phyloP scores from a whole-genome alignment of 352 stramenopile species.

The Phytophthora pistaciae region DNA sequence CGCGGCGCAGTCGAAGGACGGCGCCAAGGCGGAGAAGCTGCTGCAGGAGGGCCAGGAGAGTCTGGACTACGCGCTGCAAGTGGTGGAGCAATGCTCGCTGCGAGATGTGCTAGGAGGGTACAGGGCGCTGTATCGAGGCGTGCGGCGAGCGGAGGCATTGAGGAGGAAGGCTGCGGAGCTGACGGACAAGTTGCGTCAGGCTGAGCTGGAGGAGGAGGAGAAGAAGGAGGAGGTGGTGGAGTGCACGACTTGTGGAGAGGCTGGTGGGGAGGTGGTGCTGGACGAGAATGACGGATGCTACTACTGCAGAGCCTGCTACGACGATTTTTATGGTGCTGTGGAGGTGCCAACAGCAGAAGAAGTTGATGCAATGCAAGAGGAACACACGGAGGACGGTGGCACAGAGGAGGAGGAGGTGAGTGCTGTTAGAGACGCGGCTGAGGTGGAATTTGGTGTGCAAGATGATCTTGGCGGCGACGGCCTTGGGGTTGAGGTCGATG shows the following conservation, averaged over 20 bases:
- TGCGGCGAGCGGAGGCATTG: conserved; percentile 31
- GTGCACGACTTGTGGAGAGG: conserved; percentile 66
- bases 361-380: background rate
- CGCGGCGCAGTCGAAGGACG: conserved; percentile 19
- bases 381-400: background rate
- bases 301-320: conserved; percentile 78
- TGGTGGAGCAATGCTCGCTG: conserved; percentile 53
- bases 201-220: background rate
- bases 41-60: conserved; percentile 45
- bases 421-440: conserved; percentile 1
- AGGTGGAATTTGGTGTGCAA: background rate
- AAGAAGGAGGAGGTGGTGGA: background rate
- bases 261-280: conserved; percentile 43
- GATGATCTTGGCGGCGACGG: background rate
- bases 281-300: conserved; percentile 70
- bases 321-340: conserved; percentile 64
- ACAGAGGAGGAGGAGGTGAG: background rate
- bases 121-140: conserved; percentile 35
- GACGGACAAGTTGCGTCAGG: conserved; percentile 21
- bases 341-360: background rate
- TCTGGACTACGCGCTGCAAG: conserved; percentile 59
- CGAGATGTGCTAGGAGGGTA: conserved; percentile 33
- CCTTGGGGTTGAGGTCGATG: conserved; percentile 8
- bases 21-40: background rate
- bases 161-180: conserved; percentile 19